Percentiles rank a stretch among this genome's conserved stretches.
Conservation (phyloP, 495 filamentous ascomycete species). For the Glarea lozoyensis region DNA sequence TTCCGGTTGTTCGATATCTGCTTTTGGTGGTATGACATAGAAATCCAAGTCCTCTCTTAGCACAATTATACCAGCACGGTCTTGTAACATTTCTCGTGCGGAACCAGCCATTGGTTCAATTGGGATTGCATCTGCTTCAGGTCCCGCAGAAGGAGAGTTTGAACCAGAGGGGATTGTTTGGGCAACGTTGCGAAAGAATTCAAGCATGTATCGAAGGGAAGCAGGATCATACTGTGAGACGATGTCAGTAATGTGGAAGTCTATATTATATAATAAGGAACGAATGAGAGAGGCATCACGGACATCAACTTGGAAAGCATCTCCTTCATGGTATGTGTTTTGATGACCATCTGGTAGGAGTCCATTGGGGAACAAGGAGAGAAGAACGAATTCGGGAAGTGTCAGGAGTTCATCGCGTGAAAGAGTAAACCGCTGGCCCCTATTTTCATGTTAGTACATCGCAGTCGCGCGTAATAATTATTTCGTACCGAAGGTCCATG, state of each 20-base stretch:
- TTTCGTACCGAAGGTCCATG: constrained; percentile 76
- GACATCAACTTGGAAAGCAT: constrained; percentile 96
- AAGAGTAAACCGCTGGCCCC: constrained; percentile 90
- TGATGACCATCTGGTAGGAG: constrained; percentile 95
- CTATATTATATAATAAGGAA: constrained; percentile 35
- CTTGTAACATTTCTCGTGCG: constrained; percentile 53
- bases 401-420: constrained; percentile 93
- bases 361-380: constrained; percentile 97
- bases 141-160: constrained; percentile 49
- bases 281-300: constrained; percentile 24
- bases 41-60: constrained; percentile 95
- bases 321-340: constrained; percentile 81
- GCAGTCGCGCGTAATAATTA: background rate
- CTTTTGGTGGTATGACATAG: constrained; percentile 85
- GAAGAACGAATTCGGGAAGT: constrained; percentile 92
- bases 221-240: constrained; percentile 81
- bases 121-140: constrained; percentile 53
- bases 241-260: constrained; percentile 49
- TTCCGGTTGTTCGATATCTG: constrained; percentile 75
- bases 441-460: constrained; percentile 24
- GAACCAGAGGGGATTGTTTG: constrained; percentile 77
- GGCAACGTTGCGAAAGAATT: constrained; percentile 94
- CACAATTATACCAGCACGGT: constrained; percentile 92
- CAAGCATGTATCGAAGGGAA: constrained; percentile 97
- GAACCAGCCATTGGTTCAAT: constrained; percentile 63